phyloP scores from a whole-genome alignment of 257 asterid genomes.

The Solanum sitiens region DNA sequence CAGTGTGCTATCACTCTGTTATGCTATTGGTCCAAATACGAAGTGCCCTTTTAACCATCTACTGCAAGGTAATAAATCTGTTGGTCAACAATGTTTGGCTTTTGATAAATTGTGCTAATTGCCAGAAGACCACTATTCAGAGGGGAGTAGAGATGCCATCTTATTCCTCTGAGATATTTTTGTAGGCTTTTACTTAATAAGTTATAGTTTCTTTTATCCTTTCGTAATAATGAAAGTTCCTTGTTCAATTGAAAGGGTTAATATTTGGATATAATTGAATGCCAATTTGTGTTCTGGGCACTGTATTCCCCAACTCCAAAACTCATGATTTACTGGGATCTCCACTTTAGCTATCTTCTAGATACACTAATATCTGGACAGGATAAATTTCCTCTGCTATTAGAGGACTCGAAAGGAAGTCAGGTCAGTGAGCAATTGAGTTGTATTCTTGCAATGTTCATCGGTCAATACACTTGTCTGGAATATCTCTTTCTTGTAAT shows the following conservation, averaged over 20 bases:
- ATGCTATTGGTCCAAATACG: neutral
- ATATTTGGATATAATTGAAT: neutral
- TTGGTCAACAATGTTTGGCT: neutral
- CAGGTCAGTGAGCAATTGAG: neutral
- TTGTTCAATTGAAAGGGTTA: neutral
- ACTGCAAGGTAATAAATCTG: neutral
- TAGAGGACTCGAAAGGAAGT: neutral
- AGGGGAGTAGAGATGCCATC: neutral
- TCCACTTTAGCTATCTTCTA: neutral
- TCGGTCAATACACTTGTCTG: neutral
- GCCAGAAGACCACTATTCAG: neutral
- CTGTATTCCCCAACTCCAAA: neutral
- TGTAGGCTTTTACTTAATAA: neutral
- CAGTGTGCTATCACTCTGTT: neutral
- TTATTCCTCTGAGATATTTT: neutral
- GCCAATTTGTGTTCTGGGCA: neutral
- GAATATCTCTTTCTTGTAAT: neutral
- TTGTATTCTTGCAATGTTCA: neutral
- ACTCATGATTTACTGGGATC: neutral
- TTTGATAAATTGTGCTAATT: neutral
- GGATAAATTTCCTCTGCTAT: neutral
- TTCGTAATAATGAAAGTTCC: neutral
- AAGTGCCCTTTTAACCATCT: neutral
- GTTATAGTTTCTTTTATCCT: neutral
- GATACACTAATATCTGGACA: neutral